Conservation (phyloP, 1,284 basidiomycete genomes). For the Ceratobasidium theobromae region DNA sequence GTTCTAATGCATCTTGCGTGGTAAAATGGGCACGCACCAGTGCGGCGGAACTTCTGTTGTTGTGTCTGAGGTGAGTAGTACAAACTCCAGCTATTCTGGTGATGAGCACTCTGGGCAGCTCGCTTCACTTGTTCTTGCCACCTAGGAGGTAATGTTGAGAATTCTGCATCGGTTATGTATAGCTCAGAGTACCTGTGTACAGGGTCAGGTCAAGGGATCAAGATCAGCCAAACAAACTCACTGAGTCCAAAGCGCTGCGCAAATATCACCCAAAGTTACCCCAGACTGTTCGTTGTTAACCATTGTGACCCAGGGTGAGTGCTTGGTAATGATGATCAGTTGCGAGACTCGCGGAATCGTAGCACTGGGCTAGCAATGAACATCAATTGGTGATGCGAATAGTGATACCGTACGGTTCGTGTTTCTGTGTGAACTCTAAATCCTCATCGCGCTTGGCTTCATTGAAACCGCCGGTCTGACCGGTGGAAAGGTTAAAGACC, state of each 20-base stretch:
- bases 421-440: constrained; percentile 61
- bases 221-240: constrained; percentile 44
- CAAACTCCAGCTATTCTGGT: constrained; percentile 27
- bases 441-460: constrained; percentile 64
- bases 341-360: constrained; percentile 74
- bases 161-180: constrained; percentile 64
- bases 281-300: constrained; percentile 64
- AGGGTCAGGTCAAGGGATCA: neutral
- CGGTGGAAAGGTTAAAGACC: constrained; percentile 67
- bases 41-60: constrained; percentile 23
- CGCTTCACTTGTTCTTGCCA: constrained; percentile 70
- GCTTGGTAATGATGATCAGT: constrained; percentile 68
- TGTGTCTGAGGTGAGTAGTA: constrained; percentile 22
- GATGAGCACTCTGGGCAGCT: constrained; percentile 44
- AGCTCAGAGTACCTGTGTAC: constrained; percentile 54
- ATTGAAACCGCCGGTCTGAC: constrained; percentile 43
- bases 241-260: constrained; percentile 67
- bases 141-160: constrained; percentile 57
- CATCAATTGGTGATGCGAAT: neutral
- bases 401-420: constrained; percentile 55
- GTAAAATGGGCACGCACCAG: neutral
- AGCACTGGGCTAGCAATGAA: constrained; percentile 44
- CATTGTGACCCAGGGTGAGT: constrained; percentile 76
- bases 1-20: constrained; percentile 12
- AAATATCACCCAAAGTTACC: constrained; percentile 71